Conservation (phyloP, 768 basidiomycete genomes). For the Pulveroboletus sp. region DNA sequence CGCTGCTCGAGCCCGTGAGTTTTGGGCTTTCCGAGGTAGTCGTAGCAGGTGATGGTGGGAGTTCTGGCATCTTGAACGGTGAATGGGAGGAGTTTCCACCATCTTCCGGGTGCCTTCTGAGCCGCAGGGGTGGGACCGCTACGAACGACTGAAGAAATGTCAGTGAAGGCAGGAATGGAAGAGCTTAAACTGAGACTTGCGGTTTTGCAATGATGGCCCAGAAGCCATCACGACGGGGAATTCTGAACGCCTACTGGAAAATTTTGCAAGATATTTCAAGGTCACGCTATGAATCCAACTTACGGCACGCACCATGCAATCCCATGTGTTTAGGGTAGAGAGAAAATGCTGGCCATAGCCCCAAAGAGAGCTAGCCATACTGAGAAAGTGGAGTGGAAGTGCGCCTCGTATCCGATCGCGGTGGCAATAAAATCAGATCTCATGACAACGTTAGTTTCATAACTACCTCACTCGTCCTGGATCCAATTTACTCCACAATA, state of each 20-base stretch:
- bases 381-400: too few species aligned
- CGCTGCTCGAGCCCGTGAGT: slow-evolving; percentile 11
- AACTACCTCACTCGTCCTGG: too few species aligned
- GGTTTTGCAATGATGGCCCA: neutral
- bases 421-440: too few species aligned
- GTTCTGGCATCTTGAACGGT: neutral
- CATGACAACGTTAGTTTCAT: too few species aligned
- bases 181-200: neutral
- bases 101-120: neutral
- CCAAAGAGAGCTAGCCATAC: too few species aligned
- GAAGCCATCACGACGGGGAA: neutral
- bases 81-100: neutral
- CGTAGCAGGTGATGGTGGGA: slow-evolving; percentile 5
- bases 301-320: too few species aligned
- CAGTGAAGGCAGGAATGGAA: neutral
- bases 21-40: neutral
- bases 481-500: too few species aligned
- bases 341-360: too few species aligned
- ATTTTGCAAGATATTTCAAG: neutral
- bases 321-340: too few species aligned
- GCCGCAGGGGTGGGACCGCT: neutral
- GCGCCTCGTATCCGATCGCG: too few species aligned
- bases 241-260: neutral
- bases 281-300: too few species aligned
- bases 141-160: neutral